Percentiles rank a stretch among this genome's conserved stretches.
Conservation (phyloP, 768 basidiomycete genomes). For the Leccinum fibrillosum region DNA sequence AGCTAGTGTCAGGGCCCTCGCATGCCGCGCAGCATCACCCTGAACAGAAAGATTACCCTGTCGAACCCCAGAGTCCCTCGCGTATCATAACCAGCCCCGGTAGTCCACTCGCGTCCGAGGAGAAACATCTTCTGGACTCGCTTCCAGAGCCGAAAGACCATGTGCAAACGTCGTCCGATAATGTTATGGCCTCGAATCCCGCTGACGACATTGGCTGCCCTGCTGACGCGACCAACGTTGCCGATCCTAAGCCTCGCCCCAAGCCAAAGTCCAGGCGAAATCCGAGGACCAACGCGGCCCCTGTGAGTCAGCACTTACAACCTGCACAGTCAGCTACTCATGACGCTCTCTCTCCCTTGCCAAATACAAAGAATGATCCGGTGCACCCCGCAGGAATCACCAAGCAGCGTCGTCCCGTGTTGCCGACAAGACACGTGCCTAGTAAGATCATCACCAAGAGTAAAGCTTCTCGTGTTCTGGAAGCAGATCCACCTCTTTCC, state of each 20-base stretch:
- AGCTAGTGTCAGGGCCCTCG: not conserved
- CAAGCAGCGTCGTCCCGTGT: constrained; percentile 10
- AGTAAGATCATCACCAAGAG: constrained; percentile 16
- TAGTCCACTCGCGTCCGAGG: constrained; percentile 1
- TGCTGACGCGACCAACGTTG: not conserved
- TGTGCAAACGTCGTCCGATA: not conserved
- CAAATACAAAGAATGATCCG: constrained; percentile 15
- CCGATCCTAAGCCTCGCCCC: constrained; percentile 3
- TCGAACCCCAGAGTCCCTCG: not conserved
- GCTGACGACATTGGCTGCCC: not conserved
- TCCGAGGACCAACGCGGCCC: constrained; percentile 24
- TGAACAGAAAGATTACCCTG: not conserved
- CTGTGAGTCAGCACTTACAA: constrained; percentile 22
- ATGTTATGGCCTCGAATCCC: constrained; percentile 2
- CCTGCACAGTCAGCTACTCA: constrained; percentile 11
- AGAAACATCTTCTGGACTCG: not conserved
- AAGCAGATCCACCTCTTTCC: constrained; percentile 10
- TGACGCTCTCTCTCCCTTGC: not conserved
- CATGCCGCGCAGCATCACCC: not conserved
- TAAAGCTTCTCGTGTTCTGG: constrained; percentile 10
- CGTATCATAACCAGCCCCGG: not conserved
- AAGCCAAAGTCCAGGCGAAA: constrained; percentile 19
- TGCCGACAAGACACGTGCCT: constrained; percentile 15
- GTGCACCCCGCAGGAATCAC: constrained; percentile 11
- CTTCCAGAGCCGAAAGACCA: constrained; percentile 4